Evolutionary conservation across 257 asterid genomes (phyloP).

Genomic region (Gynochthodes officinalis): DNA sequence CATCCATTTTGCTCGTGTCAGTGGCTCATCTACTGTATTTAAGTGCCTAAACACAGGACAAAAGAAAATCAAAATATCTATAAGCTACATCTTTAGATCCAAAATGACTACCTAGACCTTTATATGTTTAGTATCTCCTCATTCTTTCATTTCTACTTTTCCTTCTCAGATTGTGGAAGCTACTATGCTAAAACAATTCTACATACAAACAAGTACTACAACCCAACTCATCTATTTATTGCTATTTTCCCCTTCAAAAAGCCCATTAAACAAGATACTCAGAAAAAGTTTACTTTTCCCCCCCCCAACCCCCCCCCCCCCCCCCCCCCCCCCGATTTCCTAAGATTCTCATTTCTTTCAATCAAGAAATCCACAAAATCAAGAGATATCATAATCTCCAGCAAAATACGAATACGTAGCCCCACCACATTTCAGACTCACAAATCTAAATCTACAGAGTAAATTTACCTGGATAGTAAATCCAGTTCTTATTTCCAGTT

Average conservation of each 20-base stretch:
- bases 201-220: neutral
- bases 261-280: too few species aligned
- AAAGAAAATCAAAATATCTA: constrained; percentile 8
- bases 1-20: constrained; percentile 89
- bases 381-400: neutral
- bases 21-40: constrained; percentile 80
- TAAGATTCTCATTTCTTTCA: neutral
- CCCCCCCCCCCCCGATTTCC: constrained; percentile 10
- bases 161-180: neutral
- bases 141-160: constrained; percentile 7
- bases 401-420: neutral
- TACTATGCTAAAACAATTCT: neutral
- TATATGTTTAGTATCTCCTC: neutral
- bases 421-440: constrained; percentile 1
- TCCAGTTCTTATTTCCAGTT: neutral
- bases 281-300: neutral
- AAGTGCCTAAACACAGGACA: constrained; percentile 52
- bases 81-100: constrained; percentile 1
- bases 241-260: neutral
- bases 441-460: constrained; percentile 5
- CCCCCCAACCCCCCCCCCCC: too few species aligned
- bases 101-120: neutral
- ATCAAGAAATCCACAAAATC: neutral
- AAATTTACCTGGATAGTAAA: neutral
- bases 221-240: neutral